phyloP scores from a whole-genome alignment of 2,329 filamentous ascomycete genomes.

The Claviceps capensis region DNA sequence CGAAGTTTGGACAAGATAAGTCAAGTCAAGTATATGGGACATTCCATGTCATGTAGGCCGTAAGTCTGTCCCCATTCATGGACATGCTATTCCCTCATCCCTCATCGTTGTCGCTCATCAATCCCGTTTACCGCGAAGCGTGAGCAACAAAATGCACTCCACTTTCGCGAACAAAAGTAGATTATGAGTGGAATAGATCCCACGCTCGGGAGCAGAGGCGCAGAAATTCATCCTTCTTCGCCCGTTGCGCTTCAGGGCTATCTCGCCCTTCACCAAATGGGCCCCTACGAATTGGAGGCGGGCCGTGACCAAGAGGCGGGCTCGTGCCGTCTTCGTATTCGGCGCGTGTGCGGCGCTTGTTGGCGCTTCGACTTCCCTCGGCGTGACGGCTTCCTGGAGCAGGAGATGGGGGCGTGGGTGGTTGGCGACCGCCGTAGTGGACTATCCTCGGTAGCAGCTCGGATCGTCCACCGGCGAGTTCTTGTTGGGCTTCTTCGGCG shows the following conservation, averaged over 20 bases:
- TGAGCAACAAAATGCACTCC: background rate
- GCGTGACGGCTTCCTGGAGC: constrained; percentile 36
- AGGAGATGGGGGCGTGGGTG: constrained; percentile 79
- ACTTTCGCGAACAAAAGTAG: no score
- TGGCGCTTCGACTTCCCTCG: constrained; percentile 43
- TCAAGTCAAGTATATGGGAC: no score
- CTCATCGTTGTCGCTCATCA: no score
- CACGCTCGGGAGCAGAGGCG: constrained; percentile 76
- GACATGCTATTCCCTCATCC: no score
- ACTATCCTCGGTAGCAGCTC: constrained; percentile 87
- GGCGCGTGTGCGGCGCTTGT: constrained; percentile 63
- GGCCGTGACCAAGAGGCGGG: constrained; percentile 68
- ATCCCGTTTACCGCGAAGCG: background rate
- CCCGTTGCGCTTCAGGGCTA: constrained; percentile 66
- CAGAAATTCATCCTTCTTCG: constrained; percentile 89
- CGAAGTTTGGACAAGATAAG: no score
- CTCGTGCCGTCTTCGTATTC: constrained; percentile 92
- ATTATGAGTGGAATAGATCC: constrained; percentile 90
- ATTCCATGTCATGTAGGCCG: no score
- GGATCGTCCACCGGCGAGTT: constrained; percentile 79
- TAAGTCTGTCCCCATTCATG: no score
- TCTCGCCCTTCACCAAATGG: constrained; percentile 73
- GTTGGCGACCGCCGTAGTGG: constrained; percentile 88
- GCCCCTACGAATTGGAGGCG: constrained; percentile 44
- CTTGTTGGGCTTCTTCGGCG: constrained; percentile 87